Conservation (phyloP, 73 alveolate genomes). For the Paramecium bursaria region DNA sequence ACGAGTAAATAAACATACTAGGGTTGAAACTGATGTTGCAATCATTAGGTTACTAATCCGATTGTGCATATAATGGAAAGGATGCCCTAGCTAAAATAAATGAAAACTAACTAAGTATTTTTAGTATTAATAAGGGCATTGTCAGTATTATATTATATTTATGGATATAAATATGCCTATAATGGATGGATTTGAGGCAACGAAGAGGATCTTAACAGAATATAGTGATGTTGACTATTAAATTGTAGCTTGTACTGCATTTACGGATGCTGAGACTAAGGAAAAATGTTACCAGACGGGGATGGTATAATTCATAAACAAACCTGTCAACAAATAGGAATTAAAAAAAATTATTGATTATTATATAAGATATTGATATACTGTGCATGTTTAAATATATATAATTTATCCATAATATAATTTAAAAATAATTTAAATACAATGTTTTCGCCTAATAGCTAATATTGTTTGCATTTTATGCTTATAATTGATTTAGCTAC, state of each 20-base stretch:
- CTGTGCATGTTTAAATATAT: too few species aligned
- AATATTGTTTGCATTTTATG: too few species aligned
- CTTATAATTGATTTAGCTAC: too few species aligned
- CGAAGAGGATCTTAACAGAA: slow-evolving; percentile 31
- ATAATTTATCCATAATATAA: too few species aligned
- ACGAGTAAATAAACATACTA: slow-evolving; percentile 47
- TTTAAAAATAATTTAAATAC: too few species aligned
- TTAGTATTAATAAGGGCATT: not conserved
- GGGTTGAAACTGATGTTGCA: slow-evolving; percentile 10
- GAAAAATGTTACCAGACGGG: slow-evolving; percentile 32
- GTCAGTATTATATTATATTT: slow-evolving; percentile 30
- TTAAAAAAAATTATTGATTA: slow-evolving; percentile 19
- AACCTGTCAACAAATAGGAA: slow-evolving; percentile 42
- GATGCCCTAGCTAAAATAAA: slow-evolving; percentile 15
- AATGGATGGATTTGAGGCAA: slow-evolving; percentile 66
- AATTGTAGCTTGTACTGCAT: slow-evolving; percentile 59
- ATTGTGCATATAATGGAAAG: slow-evolving; percentile 37
- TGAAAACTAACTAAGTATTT: not conserved
- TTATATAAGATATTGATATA: too few species aligned
- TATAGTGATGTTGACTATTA: not conserved
- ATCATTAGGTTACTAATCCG: slow-evolving; percentile 23
- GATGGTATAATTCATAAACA: slow-evolving; percentile 18
- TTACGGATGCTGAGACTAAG: slow-evolving; percentile 45
- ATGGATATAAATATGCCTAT: slow-evolving; percentile 72
- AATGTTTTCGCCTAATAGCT: too few species aligned